A percentile compares a stretch with the other conserved stretches of the same genome.
Conservation (phyloP, 1,284 basidiomycete species). For the Neolentinus lepideus region DNA sequence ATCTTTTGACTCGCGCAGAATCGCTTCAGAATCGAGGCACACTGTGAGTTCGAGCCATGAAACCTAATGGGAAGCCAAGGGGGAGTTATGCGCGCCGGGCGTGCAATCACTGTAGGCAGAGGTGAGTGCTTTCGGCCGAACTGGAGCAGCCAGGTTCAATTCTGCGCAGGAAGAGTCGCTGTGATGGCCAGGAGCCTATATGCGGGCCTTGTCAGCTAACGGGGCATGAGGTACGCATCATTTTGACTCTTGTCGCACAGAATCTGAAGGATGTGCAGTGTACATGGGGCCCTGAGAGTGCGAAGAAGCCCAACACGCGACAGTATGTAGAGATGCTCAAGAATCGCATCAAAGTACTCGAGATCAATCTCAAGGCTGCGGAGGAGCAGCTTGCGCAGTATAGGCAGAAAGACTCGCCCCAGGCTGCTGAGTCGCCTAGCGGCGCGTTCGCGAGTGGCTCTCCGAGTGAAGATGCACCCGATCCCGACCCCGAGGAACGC, state of each 20-base stretch:
- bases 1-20: not conserved
- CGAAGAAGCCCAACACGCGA: constrained; percentile 42
- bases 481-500: constrained; percentile 6
- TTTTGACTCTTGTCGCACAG: not conserved
- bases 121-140: constrained; percentile 21
- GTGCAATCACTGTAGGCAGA: constrained; percentile 44
- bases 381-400: constrained; percentile 2
- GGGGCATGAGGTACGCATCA: constrained; percentile 35
- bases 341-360: constrained; percentile 38
- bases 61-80: not conserved
- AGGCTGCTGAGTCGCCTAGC: constrained; percentile 6
- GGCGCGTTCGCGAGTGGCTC: not conserved
- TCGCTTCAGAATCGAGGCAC: not conserved
- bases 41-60: constrained; percentile 3
- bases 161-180: constrained; percentile 41
- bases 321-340: constrained; percentile 46
- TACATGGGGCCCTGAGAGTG: constrained; percentile 44
- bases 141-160: not conserved
- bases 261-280: constrained; percentile 27
- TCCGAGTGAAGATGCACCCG: constrained; percentile 5
- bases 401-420: not conserved
- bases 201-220: constrained; percentile 36
- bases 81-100: constrained; percentile 37
- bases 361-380: constrained; percentile 31
- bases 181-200: constrained; percentile 41